These are phyloP conservation scores for Tolypocladium paradoxum DNA, from an alignment of 2,329 filamentous ascomycete genomes.

Conservation along the genomic window DNA sequence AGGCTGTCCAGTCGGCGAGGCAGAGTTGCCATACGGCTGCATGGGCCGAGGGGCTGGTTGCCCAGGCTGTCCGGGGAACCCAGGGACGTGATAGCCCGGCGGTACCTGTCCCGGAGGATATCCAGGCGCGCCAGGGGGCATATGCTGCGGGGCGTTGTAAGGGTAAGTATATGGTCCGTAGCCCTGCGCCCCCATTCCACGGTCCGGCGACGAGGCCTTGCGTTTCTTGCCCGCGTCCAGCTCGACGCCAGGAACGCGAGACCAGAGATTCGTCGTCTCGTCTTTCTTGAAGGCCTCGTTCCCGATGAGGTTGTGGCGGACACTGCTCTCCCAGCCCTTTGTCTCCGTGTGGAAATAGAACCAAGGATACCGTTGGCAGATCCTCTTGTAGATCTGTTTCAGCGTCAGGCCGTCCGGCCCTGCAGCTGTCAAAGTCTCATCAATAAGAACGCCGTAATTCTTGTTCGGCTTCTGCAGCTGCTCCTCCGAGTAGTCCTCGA, in stretches of 20 bases:
- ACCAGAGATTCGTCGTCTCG: slow-evolving; percentile 45
- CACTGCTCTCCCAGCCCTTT: slow-evolving; percentile 56
- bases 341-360: slow-evolving; percentile 50
- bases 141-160: slow-evolving; percentile 22
- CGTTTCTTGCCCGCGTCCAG: slow-evolving; percentile 52
- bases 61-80: slow-evolving; percentile 19
- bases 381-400: slow-evolving; percentile 54
- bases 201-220: slow-evolving; percentile 42
- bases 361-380: slow-evolving; percentile 46
- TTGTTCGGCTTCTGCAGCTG: slow-evolving; percentile 51
- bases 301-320: slow-evolving; percentile 52
- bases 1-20: slow-evolving; percentile 14
- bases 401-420: slow-evolving; percentile 43
- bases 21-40: slow-evolving; percentile 17
- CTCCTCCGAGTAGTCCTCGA: slow-evolving; percentile 45
- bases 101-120: slow-evolving; percentile 23
- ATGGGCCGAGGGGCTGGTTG: slow-evolving; percentile 15
- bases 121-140: slow-evolving; percentile 19
- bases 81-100: slow-evolving; percentile 22
- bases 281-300: slow-evolving; percentile 51
- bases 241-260: slow-evolving; percentile 45
- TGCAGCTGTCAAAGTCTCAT: slow-evolving; percentile 46
- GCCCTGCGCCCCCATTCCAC: slow-evolving; percentile 26
- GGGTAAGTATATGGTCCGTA: slow-evolving; percentile 25
- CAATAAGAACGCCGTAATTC: slow-evolving; percentile 50